Base-by-base conservation (phyloP, 805 yeast species). In the Candida insectorum region DNA sequence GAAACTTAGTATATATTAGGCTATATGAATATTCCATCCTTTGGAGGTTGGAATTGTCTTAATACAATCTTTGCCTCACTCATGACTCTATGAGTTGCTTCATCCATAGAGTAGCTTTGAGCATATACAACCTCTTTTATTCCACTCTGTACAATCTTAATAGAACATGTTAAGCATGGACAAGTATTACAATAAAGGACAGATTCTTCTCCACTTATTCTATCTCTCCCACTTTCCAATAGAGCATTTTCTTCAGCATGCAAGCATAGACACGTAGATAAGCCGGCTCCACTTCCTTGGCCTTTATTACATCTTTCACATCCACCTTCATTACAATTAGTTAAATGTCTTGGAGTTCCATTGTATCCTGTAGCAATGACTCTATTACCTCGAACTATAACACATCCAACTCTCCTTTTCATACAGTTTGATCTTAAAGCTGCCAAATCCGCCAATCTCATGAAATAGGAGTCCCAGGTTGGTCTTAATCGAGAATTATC, bases 171-270 rank as follows among this genome's bases (percentile, higher is more conserved):
- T 39, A 93, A 65, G 54, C 99, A 93, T 0, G 99, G 99, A 51
- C 98, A 85, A 0, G 99, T 93, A 56, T 93, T 93, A 61, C 98
- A 93, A 55, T 93, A 93, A 37, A 88, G 59, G 0, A 77, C 79
- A 6, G 85, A 79, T 14, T 47, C 51, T 8, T 59, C 60, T 15
- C 21, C 25, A 17, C 15, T 31, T 8, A 86, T 73, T 36, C 97
- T 65, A 44, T 85, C 95, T 43, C 97, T 70, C 1, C 98, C 98
- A 6, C 96, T 86, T 56, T 93, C 98, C 31, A 93, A 58, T 24
- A 93, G 64, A 0, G 98, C 97, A 56, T 93, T 93, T 48, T 93
- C 99, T 56, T 93, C 99, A 0, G 97, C 98, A 56, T 93, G 99
- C 21, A 93, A 60, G 56, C 99, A 93, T 30, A 93, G 60, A 56